phyloP scores from a whole-genome alignment of 495 filamentous ascomycete species.

The Neurospora tetrasperma region DNA sequence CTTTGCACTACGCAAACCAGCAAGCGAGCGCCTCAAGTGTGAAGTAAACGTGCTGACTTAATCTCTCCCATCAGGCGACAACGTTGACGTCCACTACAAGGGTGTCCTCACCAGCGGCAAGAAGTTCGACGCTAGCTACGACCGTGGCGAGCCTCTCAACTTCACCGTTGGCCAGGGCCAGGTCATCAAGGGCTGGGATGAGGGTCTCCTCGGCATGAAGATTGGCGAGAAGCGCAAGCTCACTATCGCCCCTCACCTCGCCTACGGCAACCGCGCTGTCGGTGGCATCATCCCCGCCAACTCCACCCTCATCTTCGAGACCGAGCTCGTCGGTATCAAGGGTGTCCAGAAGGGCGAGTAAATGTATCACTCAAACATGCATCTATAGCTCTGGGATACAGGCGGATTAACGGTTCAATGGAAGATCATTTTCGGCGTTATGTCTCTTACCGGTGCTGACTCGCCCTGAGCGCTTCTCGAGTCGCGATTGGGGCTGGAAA shows the following conservation, averaged over 20 bases:
- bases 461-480: not conserved
- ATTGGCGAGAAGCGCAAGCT: conserved; percentile 70
- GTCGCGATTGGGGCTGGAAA: not conserved
- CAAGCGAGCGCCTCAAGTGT: not conserved
- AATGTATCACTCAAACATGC: not conserved
- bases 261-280: conserved; percentile 57
- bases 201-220: conserved; percentile 80
- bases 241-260: conserved; percentile 67
- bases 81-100: conserved; percentile 23
- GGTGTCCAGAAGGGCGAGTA: conserved; percentile 40
- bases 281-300: conserved; percentile 48
- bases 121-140: conserved; percentile 38
- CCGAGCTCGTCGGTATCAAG: conserved; percentile 67
- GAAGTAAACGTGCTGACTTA: not conserved
- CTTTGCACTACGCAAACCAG: not conserved
- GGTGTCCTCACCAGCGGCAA: conserved; percentile 24
- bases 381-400: not conserved
- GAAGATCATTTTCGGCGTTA: not conserved
- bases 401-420: not conserved
- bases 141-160: conserved; percentile 53
- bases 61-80: conserved; percentile 14
- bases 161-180: conserved; percentile 61
- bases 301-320: conserved; percentile 57
- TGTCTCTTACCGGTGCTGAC: not conserved
- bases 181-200: conserved; percentile 80